Conservation (phyloP, 306 rosid species). For the Quercus aquifolioides region DNA sequence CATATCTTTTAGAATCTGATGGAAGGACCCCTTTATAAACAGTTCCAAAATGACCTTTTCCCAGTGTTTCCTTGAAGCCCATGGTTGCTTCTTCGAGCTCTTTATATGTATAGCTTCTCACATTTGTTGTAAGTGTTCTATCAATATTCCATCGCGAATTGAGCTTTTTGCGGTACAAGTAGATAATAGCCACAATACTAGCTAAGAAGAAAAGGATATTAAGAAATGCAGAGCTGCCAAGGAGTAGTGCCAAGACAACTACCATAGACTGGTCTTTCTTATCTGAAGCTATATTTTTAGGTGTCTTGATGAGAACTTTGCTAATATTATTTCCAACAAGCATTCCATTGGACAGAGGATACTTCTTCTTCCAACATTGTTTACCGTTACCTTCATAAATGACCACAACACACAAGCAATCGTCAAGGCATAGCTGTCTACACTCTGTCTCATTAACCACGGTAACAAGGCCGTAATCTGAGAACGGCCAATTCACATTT, state of each 20-base stretch:
- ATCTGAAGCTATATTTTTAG: background rate
- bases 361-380: constrained; percentile 2
- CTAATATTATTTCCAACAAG: background rate
- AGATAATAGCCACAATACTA: background rate
- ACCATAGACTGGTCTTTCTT: background rate
- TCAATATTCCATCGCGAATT: background rate
- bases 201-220: too few species aligned
- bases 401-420: constrained; percentile 12
- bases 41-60: constrained; percentile 24
- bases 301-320: background rate
- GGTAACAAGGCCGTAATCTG: background rate
- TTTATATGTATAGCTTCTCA: constrained; percentile 3
- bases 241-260: constrained; percentile 10
- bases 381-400: background rate
- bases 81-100: constrained; percentile 20
- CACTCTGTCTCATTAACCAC: constrained; percentile 4
- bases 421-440: constrained; percentile 2
- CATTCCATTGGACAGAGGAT: constrained; percentile 31
- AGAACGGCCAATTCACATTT: background rate
- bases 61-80: constrained; percentile 24
- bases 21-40: constrained; percentile 27
- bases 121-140: background rate
- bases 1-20: constrained; percentile 9
- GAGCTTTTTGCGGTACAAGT: background rate
- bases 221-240: constrained; percentile 26